Percentiles rank a stretch among this genome's conserved stretches.
phyloP scores from a whole-genome alignment of 352 stramenopile species.

The Pythium phragmiticola region DNA sequence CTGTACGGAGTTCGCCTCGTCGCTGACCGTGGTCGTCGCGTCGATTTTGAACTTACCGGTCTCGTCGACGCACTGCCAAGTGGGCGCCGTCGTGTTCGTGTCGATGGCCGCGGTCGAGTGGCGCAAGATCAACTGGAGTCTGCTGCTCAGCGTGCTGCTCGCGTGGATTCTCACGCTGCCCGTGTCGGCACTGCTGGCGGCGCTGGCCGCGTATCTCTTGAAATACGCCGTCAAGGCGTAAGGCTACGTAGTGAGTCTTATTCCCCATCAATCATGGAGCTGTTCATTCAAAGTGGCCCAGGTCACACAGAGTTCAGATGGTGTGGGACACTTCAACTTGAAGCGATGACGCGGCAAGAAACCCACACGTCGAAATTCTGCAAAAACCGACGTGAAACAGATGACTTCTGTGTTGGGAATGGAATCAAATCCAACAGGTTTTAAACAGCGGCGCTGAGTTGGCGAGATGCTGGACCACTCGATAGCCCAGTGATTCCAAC shows the following conservation, averaged over 20 bases:
- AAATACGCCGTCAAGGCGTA: constrained; percentile 9
- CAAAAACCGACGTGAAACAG: neutral
- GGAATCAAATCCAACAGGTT: constrained; percentile 1
- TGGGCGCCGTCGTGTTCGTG: constrained; percentile 54
- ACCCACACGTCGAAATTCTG: constrained; percentile 18
- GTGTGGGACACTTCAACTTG: constrained; percentile 28
- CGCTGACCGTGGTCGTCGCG: constrained; percentile 53
- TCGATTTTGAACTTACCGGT: constrained; percentile 46
- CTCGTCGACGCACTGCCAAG: constrained; percentile 66
- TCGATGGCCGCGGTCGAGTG: constrained; percentile 29
- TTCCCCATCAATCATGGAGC: neutral
- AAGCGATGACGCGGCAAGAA: constrained; percentile 24
- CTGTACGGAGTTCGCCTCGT: constrained; percentile 65
- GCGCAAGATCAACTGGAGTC: constrained; percentile 30
- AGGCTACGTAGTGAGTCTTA: no score
- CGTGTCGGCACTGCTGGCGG: constrained; percentile 19
- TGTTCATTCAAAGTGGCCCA: no score
- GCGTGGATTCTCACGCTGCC: constrained; percentile 38
- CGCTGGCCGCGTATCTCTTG: constrained; percentile 18
- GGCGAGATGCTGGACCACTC: constrained; percentile 1
- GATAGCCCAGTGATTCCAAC: constrained; percentile 6
- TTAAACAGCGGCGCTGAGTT: constrained; percentile 14
- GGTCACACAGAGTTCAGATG: neutral
- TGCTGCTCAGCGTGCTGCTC: constrained; percentile 24
- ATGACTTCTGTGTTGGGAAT: neutral